These are phyloP conservation scores for Nicotiana noctiflora DNA, from an alignment of 257 asterid genomes.

Conservation along the genomic window DNA sequence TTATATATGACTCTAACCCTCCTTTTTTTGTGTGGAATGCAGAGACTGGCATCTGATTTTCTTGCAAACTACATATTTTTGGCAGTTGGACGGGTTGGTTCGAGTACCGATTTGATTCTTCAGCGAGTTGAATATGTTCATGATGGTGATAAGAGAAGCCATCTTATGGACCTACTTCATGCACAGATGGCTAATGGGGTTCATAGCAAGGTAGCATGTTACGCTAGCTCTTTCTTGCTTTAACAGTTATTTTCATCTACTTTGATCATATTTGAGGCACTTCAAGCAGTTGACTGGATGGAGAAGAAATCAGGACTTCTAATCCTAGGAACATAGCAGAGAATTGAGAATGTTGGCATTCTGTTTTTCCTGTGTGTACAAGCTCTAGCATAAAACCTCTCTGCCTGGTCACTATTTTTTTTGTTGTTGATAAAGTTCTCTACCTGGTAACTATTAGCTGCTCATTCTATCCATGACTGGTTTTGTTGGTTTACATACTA, in stretches of 20 bases:
- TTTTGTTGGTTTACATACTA: not conserved
- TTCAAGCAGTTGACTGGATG: not conserved
- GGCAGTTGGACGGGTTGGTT: constrained; percentile 91
- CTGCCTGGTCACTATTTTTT: not conserved
- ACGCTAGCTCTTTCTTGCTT: not conserved
- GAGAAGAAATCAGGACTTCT: not conserved
- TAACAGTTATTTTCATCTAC: not conserved
- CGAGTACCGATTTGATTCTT: constrained; percentile 77
- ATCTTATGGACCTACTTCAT: constrained; percentile 82
- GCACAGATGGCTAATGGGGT: constrained; percentile 57
- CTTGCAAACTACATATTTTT: constrained; percentile 75
- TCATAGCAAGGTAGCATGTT: constrained; percentile 48
- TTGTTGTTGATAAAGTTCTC: too few species aligned
- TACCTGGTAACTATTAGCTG: not conserved
- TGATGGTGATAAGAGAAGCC: constrained; percentile 74
- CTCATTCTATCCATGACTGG: not conserved
- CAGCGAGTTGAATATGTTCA: constrained; percentile 80
- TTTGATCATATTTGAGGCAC: not conserved
- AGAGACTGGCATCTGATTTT: constrained; percentile 90
- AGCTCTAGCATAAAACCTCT: not conserved
- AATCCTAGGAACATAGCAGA: not conserved
- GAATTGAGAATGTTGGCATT: not conserved
- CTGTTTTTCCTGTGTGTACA: not conserved
- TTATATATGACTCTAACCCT: not conserved
- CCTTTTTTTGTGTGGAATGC: constrained; percentile 26